Base-by-base conservation (phyloP, 768 basidiomycete species). In the Aureoboletus auriporus region DNA sequence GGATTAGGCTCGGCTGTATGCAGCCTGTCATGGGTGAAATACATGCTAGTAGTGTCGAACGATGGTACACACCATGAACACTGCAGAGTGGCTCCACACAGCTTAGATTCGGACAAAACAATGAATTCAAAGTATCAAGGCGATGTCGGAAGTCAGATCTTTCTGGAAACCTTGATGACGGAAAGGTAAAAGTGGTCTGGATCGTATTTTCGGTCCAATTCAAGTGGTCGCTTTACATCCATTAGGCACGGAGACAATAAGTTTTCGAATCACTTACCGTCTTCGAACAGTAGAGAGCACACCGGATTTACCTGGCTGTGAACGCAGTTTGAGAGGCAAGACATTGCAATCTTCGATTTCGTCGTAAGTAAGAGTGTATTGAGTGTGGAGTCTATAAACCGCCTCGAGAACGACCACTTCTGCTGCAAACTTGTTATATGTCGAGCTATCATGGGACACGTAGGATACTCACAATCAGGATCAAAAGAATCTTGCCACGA, bases 61-160 rank as follows among this genome's bases (percentile, higher is more conserved):
- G 33, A 43, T 44, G 16, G 12, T 47, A 49, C 74, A 37, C 61
- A 79, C 78, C 55, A 61, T 84, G 82, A 3, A 70, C 67, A 36
- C 62, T 55, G 55, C 82, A 84, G 49, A 75, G 76, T 3, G 73
- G 69, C 7, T 73, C 72, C 1, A 76, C 27, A 48, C 82, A 84
- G 44, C 71, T 78, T 20, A 74, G 49, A 44, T 76, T 80, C 6
- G 71, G 69, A 62, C 82, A 84, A 49, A 83, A 83, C 1, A 71
- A 53, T 3, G 66, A 57, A 4, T 71, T 57, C n/a, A 74, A 55
- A 12, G 57, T 66, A n/a, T 61, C 47, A 6, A 80, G 51, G 28
- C 66, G 70, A 38, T 36, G 43, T n/a, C 54, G 51, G 14, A 66
- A 46, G 20, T 60, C 44, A 5, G 43, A 41, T 53, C 51, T 27